These are phyloP conservation scores for Trametes maxima DNA, from an alignment of 768 basidiomycete genomes.

Conservation along the genomic window DNA sequence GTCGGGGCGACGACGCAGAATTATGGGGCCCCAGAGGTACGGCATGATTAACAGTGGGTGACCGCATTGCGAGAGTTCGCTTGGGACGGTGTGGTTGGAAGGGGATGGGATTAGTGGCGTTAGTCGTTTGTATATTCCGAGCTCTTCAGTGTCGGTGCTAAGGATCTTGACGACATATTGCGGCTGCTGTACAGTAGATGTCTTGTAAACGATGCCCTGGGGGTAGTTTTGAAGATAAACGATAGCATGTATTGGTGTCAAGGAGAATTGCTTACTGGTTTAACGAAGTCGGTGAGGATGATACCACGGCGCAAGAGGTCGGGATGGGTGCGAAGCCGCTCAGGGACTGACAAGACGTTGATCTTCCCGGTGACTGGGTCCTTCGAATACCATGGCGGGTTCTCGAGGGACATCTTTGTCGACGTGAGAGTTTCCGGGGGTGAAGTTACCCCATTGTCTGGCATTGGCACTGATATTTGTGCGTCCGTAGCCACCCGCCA, in stretches of 20 bases:
- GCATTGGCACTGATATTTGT: too few species aligned
- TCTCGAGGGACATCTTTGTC: background rate
- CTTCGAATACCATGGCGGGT: background rate
- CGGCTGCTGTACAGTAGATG: background rate
- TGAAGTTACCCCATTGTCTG: too few species aligned
- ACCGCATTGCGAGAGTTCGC: background rate
- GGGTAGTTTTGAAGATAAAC: background rate
- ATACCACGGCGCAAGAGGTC: background rate
- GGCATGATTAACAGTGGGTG: constrained; percentile 8
- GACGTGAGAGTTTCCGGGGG: too few species aligned
- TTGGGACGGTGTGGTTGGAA: background rate
- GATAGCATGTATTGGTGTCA: background rate
- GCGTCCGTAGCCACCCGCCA: too few species aligned
- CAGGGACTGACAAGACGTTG: background rate
- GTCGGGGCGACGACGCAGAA: background rate
- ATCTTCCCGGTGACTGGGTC: background rate
- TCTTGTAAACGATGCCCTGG: background rate
- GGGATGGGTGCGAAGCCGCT: background rate
- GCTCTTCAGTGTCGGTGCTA: background rate
- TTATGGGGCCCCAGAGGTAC: background rate
- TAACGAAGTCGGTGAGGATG: background rate
- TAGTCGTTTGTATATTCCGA: constrained; percentile 1
- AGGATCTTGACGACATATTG: background rate
- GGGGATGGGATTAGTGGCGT: background rate
- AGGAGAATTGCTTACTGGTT: background rate